Conservation (phyloP, 345 rosid genomes). For the Eucalyptus curtisii region DNA sequence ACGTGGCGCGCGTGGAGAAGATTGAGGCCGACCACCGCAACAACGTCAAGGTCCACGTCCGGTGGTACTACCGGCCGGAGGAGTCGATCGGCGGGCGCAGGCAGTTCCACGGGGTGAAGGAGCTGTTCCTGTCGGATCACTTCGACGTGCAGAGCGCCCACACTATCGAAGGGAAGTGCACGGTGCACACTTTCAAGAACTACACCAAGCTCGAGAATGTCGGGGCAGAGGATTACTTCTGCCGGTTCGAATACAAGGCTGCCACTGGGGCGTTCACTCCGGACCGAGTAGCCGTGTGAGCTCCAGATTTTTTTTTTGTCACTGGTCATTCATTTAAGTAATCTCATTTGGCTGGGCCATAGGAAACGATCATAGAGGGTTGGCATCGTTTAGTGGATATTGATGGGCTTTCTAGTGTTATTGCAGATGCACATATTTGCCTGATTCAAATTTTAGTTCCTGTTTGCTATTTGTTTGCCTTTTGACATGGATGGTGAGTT, state of each 20-base stretch:
- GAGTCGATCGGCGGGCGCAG: constrained; percentile 77
- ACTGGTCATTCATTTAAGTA: background rate
- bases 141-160: constrained; percentile 68
- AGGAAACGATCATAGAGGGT: background rate
- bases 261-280: constrained; percentile 75
- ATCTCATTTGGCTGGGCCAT: background rate
- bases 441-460: background rate
- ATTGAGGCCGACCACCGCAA: constrained; percentile 57
- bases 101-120: constrained; percentile 84
- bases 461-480: background rate
- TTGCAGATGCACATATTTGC: background rate
- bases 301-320: background rate
- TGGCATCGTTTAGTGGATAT: background rate
- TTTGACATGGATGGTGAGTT: background rate
- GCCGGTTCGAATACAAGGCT: constrained; percentile 79
- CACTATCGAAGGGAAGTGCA: constrained; percentile 80
- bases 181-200: constrained; percentile 63
- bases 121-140: constrained; percentile 85
- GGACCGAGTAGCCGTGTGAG: constrained; percentile 87
- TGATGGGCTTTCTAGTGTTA: background rate
- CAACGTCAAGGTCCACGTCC: constrained; percentile 62
- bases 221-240: constrained; percentile 67
- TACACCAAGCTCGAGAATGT: constrained; percentile 72
- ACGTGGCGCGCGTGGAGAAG: constrained; percentile 70
- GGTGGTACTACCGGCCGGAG: constrained; percentile 90